Evolutionary conservation across 306 rosid species (phyloP), one percentile per base, ranked within the genome.

Genomic region (Arachis stenosperma): DNA sequence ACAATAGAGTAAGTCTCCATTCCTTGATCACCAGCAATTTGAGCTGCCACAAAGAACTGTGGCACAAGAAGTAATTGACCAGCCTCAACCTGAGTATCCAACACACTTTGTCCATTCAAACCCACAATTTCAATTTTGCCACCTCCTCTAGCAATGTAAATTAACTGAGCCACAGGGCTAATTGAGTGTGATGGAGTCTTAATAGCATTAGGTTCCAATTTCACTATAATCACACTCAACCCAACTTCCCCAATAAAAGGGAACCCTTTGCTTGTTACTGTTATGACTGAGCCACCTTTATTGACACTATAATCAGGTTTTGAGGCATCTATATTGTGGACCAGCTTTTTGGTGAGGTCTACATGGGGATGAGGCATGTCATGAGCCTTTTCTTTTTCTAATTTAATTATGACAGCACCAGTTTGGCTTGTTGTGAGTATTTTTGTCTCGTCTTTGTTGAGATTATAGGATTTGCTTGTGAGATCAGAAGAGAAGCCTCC

Each of bases 61-160:
- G 92, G 97, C 70, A 91, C 90, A 0, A 91, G 73, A 67, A 88
- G 9, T 80, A 88, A 74, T 14, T 87, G 76, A 44, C 89, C 95
- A 40, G 69, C 76, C 74, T 76, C 65, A 13, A 88, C 89, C 48
- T 81, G 56, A 33, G 75, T 36, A 56, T 88, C 83, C 81, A 89
- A 69, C 5, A 42, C 82, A 46, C 43, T 43, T 8, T 85, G 52
- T 2, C 89, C 87, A 44, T 62, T 77, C 4, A 59, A 9, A 3
- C 86, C 92, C 7, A 79, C 89, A 42, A 91, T 82, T 60, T 91
- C 87, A 44, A 88, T 9, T 46, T 55, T 71, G 3, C 92, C 94
- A 2, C 50, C 7, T 22, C 94, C 94, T 48, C 60, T 65, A 0
- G 72, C 86, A 22, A 88, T 86, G 64, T 87, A 90, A 22, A 87